phyloP scores from a whole-genome alignment of 768 basidiomycete genomes.

The Suillus fuscotomentosus region DNA sequence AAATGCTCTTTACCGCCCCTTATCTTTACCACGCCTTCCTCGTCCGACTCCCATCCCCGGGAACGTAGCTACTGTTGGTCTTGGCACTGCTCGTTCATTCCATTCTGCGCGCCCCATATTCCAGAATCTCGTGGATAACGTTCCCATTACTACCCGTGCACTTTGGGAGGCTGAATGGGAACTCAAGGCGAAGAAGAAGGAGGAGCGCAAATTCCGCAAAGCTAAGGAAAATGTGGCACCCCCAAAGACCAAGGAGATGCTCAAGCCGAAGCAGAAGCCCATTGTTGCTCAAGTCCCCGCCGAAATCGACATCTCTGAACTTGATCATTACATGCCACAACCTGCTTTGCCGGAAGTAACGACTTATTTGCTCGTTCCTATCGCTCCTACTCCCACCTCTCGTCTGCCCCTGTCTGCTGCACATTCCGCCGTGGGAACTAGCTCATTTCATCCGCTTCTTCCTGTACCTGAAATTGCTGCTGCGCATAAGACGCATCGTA shows the following conservation, averaged over 20 bases:
- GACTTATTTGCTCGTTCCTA: slow-evolving; percentile 71
- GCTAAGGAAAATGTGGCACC: slow-evolving; percentile 17
- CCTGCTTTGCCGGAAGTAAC: slow-evolving; percentile 41
- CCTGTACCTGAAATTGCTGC: slow-evolving; percentile 52
- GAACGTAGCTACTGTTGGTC: slow-evolving; percentile 62
- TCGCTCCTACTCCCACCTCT: slow-evolving; percentile 70
- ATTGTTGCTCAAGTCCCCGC: slow-evolving; percentile 3
- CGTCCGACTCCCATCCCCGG: slow-evolving; percentile 50
- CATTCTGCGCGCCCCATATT: slow-evolving; percentile 72
- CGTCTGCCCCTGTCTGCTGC: slow-evolving; percentile 56
- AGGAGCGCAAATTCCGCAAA: slow-evolving; percentile 23
- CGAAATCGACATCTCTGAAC: slow-evolving; percentile 33
- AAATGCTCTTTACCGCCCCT: slow-evolving; percentile 46
- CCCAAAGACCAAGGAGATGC: slow-evolving; percentile 26
- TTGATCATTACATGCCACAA: slow-evolving; percentile 63
- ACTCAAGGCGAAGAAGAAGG: slow-evolving; percentile 48
- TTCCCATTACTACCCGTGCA: slow-evolving; percentile 73
- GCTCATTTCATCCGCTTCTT: slow-evolving; percentile 37
- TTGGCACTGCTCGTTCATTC: slow-evolving; percentile 77
- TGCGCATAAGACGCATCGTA: slow-evolving; percentile 50
- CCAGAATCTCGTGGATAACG: slow-evolving; percentile 76
- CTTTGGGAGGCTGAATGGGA: slow-evolving; percentile 76
- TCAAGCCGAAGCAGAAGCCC: slow-evolving; percentile 21
- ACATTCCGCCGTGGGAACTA: slow-evolving; percentile 16
- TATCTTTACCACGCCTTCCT: slow-evolving; percentile 53